Conservation (phyloP, 495 filamentous ascomycete genomes). For the Neurospora sp. region DNA sequence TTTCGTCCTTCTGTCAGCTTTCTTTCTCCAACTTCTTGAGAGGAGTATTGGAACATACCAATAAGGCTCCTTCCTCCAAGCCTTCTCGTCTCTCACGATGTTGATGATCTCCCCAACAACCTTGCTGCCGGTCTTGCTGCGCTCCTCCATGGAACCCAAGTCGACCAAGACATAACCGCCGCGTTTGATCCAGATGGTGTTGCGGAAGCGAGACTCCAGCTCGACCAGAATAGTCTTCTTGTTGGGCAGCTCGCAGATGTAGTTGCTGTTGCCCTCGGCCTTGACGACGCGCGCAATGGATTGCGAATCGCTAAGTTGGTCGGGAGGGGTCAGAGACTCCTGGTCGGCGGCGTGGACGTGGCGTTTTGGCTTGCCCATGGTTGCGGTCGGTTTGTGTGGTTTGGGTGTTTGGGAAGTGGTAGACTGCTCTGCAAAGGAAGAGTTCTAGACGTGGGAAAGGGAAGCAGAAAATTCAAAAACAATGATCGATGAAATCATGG, state of each 20-base stretch:
- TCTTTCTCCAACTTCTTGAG: not conserved
- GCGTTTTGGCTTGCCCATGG: conserved; percentile 67
- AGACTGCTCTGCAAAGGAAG: not conserved
- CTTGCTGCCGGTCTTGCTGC: conserved; percentile 64
- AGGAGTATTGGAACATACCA: conserved; percentile 47
- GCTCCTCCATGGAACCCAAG: conserved; percentile 46
- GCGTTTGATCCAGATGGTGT: conserved; percentile 81
- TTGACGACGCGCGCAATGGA: conserved; percentile 66
- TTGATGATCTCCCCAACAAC: conserved; percentile 85
- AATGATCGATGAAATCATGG: not conserved
- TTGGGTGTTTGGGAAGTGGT: not conserved
- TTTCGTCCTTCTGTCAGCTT: conserved; percentile 9
- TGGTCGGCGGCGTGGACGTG: conserved; percentile 62
- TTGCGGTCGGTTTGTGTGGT: not conserved
- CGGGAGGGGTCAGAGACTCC: conserved; percentile 64
- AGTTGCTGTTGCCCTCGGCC: conserved; percentile 80
- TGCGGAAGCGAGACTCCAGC: conserved; percentile 71
- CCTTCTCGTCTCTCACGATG: conserved; percentile 81
- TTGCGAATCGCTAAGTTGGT: conserved; percentile 51
- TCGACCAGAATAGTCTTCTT: conserved; percentile 58
- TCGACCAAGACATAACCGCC: conserved; percentile 83
- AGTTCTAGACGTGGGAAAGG: not conserved
- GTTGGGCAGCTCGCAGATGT: conserved; percentile 54
- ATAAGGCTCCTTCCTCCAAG: conserved; percentile 82
- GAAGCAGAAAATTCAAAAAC: not conserved